These are phyloP conservation scores for Davidsoniella australis DNA, from an alignment of 2,329 filamentous ascomycete species.

Conservation along the genomic window DNA sequence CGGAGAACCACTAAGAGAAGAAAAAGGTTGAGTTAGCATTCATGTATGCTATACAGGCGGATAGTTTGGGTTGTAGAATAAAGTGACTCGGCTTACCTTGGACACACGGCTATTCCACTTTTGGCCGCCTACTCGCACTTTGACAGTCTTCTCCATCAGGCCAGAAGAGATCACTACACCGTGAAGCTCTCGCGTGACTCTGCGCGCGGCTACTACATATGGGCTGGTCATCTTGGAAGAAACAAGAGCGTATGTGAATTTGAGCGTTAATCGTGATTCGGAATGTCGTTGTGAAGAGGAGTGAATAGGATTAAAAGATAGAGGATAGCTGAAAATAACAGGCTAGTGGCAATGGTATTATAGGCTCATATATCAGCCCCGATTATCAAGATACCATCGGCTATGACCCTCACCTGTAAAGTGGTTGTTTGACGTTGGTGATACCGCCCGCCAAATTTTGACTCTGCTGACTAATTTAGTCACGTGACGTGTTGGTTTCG, in stretches of 20 bases:
- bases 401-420: too few relatives aligned
- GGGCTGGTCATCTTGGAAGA: slow-evolving; percentile 22
- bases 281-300: not conserved
- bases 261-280: too few relatives aligned
- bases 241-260: not conserved
- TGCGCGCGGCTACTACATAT: slow-evolving; percentile 22
- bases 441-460: too few relatives aligned
- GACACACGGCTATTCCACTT: slow-evolving; percentile 56
- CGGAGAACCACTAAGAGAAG: slow-evolving; percentile 34
- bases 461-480: too few relatives aligned
- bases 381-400: too few relatives aligned
- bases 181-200: slow-evolving; percentile 33
- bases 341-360: too few relatives aligned
- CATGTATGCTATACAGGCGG: not conserved
- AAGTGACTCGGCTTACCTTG: slow-evolving; percentile 36
- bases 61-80: not conserved
- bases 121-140: slow-evolving; percentile 54
- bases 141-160: slow-evolving; percentile 62
- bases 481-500: too few relatives aligned
- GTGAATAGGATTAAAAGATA: too few relatives aligned
- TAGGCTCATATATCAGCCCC: too few relatives aligned
- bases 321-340: too few relatives aligned
- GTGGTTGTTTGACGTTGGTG: too few relatives aligned
- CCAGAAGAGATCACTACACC: slow-evolving; percentile 66
- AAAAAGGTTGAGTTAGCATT: not conserved